Percentiles rank a stretch among this genome's conserved stretches.
phyloP scores from a whole-genome alignment of 2,329 filamentous ascomycete genomes.

The Graphilbum fragrans region DNA sequence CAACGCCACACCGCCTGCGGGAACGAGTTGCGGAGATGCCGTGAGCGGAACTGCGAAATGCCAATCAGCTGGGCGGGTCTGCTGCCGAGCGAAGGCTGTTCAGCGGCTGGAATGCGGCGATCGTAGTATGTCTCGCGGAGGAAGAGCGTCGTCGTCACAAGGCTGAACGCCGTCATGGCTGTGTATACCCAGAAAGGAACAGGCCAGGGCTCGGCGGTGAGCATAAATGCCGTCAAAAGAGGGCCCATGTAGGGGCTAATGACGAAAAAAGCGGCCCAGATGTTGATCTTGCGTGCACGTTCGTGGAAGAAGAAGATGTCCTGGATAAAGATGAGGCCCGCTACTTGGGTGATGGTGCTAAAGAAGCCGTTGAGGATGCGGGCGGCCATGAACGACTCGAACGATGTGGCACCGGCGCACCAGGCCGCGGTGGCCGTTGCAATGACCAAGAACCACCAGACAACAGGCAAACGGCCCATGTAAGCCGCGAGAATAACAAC shows the following conservation, averaged over 20 bases:
- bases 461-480: slow-evolving; percentile 30
- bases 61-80: slow-evolving; percentile 18
- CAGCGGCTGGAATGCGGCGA: slow-evolving; percentile 21
- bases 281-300: slow-evolving; percentile 34
- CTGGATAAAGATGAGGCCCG: slow-evolving; percentile 39
- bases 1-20: slow-evolving; percentile 25
- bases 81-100: slow-evolving; percentile 22
- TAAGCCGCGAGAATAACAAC: slow-evolving; percentile 27
- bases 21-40: slow-evolving; percentile 25
- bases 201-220: slow-evolving; percentile 30
- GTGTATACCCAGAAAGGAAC: slow-evolving; percentile 35
- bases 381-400: slow-evolving; percentile 34
- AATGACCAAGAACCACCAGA: slow-evolving; percentile 26
- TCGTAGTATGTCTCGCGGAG: slow-evolving; percentile 39
- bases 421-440: slow-evolving; percentile 26
- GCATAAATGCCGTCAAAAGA: slow-evolving; percentile 34
- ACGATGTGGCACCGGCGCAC: slow-evolving; percentile 30
- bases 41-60: slow-evolving; percentile 20
- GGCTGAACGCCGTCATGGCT: slow-evolving; percentile 22
- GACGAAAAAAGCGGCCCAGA: slow-evolving; percentile 26
- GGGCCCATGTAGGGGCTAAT: slow-evolving; percentile 26
- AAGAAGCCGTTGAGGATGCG: slow-evolving; percentile 37
- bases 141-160: slow-evolving; percentile 27
- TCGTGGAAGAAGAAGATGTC: slow-evolving; percentile 51
- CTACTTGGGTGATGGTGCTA: slow-evolving; percentile 29